phyloP scores from a whole-genome alignment of 345 rosid species.

The Populus simonii region DNA sequence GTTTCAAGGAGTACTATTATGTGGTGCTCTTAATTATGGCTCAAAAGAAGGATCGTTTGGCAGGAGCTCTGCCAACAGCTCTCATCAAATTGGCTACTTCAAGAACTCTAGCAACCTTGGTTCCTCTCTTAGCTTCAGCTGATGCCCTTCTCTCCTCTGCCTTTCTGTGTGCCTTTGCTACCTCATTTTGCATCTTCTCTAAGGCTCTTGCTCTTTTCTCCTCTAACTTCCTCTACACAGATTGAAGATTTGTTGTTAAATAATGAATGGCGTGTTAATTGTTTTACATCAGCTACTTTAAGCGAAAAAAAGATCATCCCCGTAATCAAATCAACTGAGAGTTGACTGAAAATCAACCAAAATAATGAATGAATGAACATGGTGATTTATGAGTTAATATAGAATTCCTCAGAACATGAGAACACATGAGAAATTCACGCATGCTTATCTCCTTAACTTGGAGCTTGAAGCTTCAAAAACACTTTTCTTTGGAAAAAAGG shows the following conservation, averaged over 20 bases:
- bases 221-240: constrained; percentile 80
- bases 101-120: constrained; percentile 64
- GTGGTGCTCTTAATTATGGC: not conserved
- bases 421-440: not conserved
- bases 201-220: constrained; percentile 79
- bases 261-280: not conserved
- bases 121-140: constrained; percentile 77
- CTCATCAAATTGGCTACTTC: constrained; percentile 86
- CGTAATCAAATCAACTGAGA: not conserved
- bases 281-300: not conserved
- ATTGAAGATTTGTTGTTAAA: not conserved
- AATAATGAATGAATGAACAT: not conserved
- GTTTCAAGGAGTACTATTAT: not conserved
- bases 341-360: not conserved
- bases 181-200: constrained; percentile 87
- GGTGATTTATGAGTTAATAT: not conserved
- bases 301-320: not conserved
- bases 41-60: constrained; percentile 76
- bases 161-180: constrained; percentile 79
- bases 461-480: not conserved
- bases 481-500: not conserved
- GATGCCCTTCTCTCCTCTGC: constrained; percentile 93
- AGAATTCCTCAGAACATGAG: not conserved
- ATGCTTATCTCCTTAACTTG: not conserved
- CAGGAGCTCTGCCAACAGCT: constrained; percentile 87